Evolutionary conservation across 2,329 filamentous ascomycete genomes (phyloP), one percentile per base, ranked within the genome.

Genomic region (Aspergillus felis): DNA sequence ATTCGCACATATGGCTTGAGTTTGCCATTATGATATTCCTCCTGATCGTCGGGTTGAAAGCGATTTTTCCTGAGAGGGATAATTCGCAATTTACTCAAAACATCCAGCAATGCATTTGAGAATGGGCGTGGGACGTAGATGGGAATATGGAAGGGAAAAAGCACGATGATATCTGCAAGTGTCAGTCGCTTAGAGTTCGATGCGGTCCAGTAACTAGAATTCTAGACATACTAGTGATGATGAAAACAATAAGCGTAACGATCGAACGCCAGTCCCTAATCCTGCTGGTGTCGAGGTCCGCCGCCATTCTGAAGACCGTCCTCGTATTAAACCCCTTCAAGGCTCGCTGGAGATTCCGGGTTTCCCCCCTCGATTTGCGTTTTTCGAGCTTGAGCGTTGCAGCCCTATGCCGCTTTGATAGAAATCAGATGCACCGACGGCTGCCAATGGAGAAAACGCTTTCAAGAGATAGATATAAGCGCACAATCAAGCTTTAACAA

Each of bases 241-340:
- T 76, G 65, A 91, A 91, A 48, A 87, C 81, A 54, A 91, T 74
- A 35, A 91, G 78, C 0, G 87, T 90, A 56, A 90, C 73, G 51
- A 91, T 90, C 17, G 87, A 89, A 51, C 83, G 79, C 87, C 87
- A 90, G 57, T 82, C 72, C 55, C 72, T 81, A 65, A 91, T 90
- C 62, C 80, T 73, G 50, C 71, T 71, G 27, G 83, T 86, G 60
- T 85, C 76, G 10, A 81, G 69, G 55, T 74, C 68, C 52, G 66
- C 61, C 12, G 66, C 62, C 72, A 72, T 74, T 47, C 14, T 47
- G 22, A 3, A 22, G 25, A 25, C 7, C 4, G 22, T 14, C 24
- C 22, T 14, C 12, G 22, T 24, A 24, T 14, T 10, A 14, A 10
- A 47, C 1, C 6, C n/a, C 20, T 20, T 22, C 8, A 7, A 4